Base-by-base conservation (phyloP, 495 filamentous ascomycete genomes). In the Penicillium bialowiezense region DNA sequence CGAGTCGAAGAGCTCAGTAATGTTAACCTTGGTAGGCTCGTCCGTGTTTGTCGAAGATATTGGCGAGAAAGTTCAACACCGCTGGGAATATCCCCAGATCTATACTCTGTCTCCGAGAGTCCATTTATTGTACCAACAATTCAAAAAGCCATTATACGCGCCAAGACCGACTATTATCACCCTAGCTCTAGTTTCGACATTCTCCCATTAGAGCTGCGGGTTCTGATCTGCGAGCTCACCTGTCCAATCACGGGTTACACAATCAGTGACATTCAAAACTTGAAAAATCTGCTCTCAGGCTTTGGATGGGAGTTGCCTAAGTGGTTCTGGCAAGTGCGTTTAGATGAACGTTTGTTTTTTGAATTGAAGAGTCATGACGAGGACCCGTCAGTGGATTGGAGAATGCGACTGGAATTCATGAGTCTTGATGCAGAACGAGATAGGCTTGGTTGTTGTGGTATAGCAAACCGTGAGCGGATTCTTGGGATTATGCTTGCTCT, bases 201-300 rank as follows among this genome's bases (percentile, higher is more conserved):
- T 1, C 38, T 54, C 26, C 44, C 51, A 28, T 15, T 48, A 15
- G 39, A 54, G 32, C 10, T 54, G 23, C 6, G 26, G 13, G 6
- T 54, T 26, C n/a, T 54, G 14, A 40, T 54, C 24, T 43, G 32
- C 42, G 38, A 44, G 33, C 48, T 24, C 9, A 23, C 44, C 32
- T 54, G 51, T 26, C 44, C 39, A n/a, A 12, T 26, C 9, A 28
- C 24, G 8, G n/a, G 38, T 1, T 41, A 54, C 37, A 54, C 39
- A 5, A 13, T 2, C 10, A 13, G 31, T 24, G 32, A 46, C 40
- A 29, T 50, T 13, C 9, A 34, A 17, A 40, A 45, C 21, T 23
- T 46, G 28, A 29, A 18, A 13, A 50, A 55, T 50, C 41, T 55
- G 36, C 52, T 55, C 19, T 28, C 46, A 18, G 36, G 12, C 12